Base-by-base conservation (phyloP, 371 early-diverging fungal species). In the Umbelopsis sp. region DNA sequence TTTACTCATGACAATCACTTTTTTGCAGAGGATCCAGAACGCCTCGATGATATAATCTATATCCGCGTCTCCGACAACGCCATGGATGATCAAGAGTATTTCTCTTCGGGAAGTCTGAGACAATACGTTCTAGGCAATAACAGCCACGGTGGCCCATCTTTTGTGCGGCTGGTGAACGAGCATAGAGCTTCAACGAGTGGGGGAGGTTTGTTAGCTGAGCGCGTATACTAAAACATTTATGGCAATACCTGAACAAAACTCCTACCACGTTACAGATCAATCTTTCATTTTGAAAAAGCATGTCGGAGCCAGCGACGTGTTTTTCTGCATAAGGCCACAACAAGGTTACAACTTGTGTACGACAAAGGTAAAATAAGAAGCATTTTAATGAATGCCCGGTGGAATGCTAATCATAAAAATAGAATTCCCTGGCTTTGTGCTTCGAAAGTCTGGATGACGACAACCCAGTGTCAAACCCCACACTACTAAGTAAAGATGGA, bases 401-500 rank as follows among this genome's bases (percentile, higher is more conserved):
- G 48, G n/a, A 48, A 20, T 48, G 48, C 48, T 48, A 48, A 48
- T 20, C 48, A 48, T 48, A 57, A 57, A 57, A 37, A 57, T 57
- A 57, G 57, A 57, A 57, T 16, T 35, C 57, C 11, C 16, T 57
- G 16, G 57, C 57, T 4, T 35, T 57, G 32, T 57, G 29, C 16
- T 35, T 57, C 5, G 35, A 29, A 29, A 29, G n/a, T 57, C 4
- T 14, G 11, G 57, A 24, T 57, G 29, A 29, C 12, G 18, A 35
- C 14, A 57, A 3, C 18, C 35, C 7, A 35, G 7, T 29, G 29
- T 25, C 57, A 18, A 29, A 14, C 12, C 16, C 53, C 29, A 57
- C 48, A 48, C 5, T 48, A 18, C 7, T 29, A 16, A 1, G 14
- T 12, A 3, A 41, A 10, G 41, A 6, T 18, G 35, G 18, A 35